Percentiles rank a stretch among this genome's conserved stretches.
phyloP scores from a whole-genome alignment of 345 rosid species.

The Sonneratia alba region DNA sequence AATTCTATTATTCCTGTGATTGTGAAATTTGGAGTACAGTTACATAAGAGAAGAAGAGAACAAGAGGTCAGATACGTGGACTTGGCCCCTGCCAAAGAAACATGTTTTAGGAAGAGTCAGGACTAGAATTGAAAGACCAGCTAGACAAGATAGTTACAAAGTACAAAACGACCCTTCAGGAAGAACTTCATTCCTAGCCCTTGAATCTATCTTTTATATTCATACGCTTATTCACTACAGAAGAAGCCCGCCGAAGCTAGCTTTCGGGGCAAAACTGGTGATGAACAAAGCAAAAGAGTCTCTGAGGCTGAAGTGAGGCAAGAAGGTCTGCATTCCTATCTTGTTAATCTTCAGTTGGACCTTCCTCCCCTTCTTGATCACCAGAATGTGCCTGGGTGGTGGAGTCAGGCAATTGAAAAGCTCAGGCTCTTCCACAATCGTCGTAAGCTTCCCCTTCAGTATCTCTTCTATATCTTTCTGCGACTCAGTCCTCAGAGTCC shows the following conservation, averaged over 20 bases:
- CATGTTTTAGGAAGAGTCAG: conserved; percentile 6
- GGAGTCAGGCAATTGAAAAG: background rate
- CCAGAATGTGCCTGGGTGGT: conserved; percentile 2
- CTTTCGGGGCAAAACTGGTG: conserved; percentile 19
- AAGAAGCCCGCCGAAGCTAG: conserved; percentile 19
- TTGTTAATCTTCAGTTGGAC: conserved; percentile 5
- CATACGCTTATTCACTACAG: conserved; percentile 4
- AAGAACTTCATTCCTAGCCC: conserved; percentile 2
- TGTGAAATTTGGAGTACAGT: background rate
- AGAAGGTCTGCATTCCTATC: conserved; percentile 13
- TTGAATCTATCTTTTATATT: background rate
- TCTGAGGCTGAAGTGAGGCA: conserved; percentile 18
- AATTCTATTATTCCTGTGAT: background rate
- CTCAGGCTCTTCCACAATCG: conserved; percentile 25
- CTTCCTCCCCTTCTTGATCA: conserved; percentile 15
- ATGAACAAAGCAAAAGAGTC: conserved; percentile 18
- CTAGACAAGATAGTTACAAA: background rate
- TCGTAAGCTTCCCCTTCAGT: conserved; percentile 21
- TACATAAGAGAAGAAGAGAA: background rate
- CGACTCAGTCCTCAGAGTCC: conserved; percentile 20
- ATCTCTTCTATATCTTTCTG: conserved; percentile 26
- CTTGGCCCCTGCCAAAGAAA: background rate
- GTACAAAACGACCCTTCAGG: too few relatives aligned
- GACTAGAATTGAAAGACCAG: background rate
- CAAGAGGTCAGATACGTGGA: background rate